Percentiles rank a stretch among this genome's conserved stretches.
Evolutionary conservation across 345 rosid species (phyloP).

Genomic region (Lagerstroemia speciosa): DNA sequence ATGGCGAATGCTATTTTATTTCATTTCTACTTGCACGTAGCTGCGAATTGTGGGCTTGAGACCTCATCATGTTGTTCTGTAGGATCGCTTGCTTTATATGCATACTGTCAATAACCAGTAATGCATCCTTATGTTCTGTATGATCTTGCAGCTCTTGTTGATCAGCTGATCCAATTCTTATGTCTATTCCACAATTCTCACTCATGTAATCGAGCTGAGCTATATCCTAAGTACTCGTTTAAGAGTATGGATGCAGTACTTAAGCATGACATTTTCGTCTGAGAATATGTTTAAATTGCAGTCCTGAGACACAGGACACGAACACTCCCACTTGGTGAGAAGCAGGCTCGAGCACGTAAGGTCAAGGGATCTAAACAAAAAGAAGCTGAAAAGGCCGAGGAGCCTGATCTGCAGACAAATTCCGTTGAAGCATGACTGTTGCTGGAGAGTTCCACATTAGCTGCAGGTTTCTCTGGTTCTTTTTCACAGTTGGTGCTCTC

Average conservation of each 20-base stretch:
- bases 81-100: neutral
- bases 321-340: no score
- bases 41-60: neutral
- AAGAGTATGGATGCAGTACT: no score
- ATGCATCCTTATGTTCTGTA: neutral
- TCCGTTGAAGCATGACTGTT: neutral
- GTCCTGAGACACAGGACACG: no score
- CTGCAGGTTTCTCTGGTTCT: neutral
- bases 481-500: conserved; percentile 39
- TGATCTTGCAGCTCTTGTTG: neutral
- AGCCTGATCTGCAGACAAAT: neutral
- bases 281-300: no score
- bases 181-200: neutral
- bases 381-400: neutral
- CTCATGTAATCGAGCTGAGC: no score
- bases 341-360: neutral
- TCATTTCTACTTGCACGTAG: neutral
- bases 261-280: no score
- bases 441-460: conserved; percentile 22
- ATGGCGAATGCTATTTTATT: neutral
- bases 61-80: neutral
- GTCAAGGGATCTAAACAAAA: neutral
- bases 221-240: no score
- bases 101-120: neutral
- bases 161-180: neutral